These are phyloP conservation scores for Thielaviopsis euricoi DNA, from an alignment of 2,329 filamentous ascomycete species.

Conservation along the genomic window DNA sequence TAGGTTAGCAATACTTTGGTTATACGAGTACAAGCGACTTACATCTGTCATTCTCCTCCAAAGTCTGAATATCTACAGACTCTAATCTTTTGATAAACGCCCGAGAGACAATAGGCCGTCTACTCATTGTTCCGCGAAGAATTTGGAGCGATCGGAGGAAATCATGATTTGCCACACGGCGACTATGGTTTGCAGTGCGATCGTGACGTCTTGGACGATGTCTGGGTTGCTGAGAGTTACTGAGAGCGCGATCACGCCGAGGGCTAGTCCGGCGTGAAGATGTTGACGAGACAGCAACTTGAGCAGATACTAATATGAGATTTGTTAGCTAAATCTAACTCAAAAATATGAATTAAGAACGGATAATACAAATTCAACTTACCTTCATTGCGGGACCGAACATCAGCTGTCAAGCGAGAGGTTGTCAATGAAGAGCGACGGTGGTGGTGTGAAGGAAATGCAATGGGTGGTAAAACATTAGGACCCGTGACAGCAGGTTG, in stretches of 20 bases:
- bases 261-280: constrained; percentile 9
- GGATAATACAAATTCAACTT: not conserved
- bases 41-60: constrained; percentile 21
- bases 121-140: constrained; percentile 26
- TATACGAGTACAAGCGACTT: not conserved
- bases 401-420: not conserved
- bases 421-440: not conserved
- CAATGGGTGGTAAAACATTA: not conserved
- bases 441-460: not conserved
- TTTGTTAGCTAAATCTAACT: not conserved
- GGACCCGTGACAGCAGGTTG: not conserved
- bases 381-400: not conserved
- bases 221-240: not conserved
- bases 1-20: not conserved
- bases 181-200: not conserved
- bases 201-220: not conserved
- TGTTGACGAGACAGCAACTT: not conserved
- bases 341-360: not conserved
- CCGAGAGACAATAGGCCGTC: constrained; percentile 31
- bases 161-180: constrained; percentile 4
- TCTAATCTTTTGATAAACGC: constrained; percentile 29
- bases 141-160: constrained; percentile 20
- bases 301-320: not conserved
- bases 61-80: constrained; percentile 26
- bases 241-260: constrained; percentile 4